Evolutionary conservation across 495 filamentous ascomycete species (phyloP).

Genomic region (Penicillium mononematosum): DNA sequence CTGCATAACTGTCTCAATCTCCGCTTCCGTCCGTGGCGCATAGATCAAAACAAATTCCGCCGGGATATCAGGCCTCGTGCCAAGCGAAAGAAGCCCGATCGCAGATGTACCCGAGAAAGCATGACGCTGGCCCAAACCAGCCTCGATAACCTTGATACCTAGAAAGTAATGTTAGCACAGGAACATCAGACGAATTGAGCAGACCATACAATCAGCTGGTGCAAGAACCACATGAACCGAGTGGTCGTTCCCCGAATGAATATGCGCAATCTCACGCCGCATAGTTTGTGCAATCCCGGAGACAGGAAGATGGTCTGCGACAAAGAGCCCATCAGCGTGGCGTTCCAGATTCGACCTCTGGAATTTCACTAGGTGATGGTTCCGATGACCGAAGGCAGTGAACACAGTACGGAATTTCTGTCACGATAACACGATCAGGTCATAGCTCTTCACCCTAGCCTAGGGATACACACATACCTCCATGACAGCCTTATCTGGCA

Average conservation of each 20-base stretch:
- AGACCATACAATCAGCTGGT: constrained; percentile 60
- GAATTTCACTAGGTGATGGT: constrained; percentile 34
- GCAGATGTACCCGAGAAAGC: constrained; percentile 61
- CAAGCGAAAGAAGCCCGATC: constrained; percentile 47
- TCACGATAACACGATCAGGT: neutral
- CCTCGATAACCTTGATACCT: constrained; percentile 70
- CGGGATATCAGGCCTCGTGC: constrained; percentile 38
- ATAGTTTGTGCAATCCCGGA: constrained; percentile 21
- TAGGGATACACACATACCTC: constrained; percentile 24
- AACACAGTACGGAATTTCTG: constrained; percentile 32
- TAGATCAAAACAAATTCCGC: constrained; percentile 78
- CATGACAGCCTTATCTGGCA: constrained; percentile 26
- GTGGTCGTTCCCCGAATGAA: constrained; percentile 64
- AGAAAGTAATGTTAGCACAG: neutral
- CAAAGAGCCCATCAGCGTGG: constrained; percentile 32
- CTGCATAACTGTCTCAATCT: constrained; percentile 64
- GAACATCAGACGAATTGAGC: neutral
- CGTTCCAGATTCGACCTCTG: constrained; percentile 28
- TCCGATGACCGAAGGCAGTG: constrained; percentile 26
- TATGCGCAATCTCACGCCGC: constrained; percentile 73
- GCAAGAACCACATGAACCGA: constrained; percentile 75
- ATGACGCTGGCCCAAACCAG: constrained; percentile 89
- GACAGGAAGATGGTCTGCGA: constrained; percentile 24
- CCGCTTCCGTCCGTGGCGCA: constrained; percentile 67
- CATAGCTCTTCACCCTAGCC: neutral